A percentile compares a stretch with the other conserved stretches of the same genome.
Conservation (phyloP, 1,139 yeast genomes). For the Hyphopichia burtonii region DNA sequence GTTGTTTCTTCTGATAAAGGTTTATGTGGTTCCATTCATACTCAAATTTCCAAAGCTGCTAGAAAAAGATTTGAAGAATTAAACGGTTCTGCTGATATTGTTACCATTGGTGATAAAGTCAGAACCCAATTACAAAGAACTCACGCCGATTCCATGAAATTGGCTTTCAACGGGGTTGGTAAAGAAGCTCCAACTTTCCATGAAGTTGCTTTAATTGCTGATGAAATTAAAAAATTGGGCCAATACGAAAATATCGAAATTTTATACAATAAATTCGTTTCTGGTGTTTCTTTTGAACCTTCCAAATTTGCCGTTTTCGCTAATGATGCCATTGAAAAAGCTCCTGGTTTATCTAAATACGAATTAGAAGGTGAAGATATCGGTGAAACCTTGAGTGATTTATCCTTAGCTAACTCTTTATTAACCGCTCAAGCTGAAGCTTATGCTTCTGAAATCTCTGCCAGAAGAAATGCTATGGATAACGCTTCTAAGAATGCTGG, state of each 20-base stretch:
- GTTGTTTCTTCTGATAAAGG: constrained; percentile 98
- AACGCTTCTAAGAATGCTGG: constrained; percentile 99
- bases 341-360: constrained; percentile 85
- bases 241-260: constrained; percentile 77
- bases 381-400: constrained; percentile 69
- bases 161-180: constrained; percentile 88
- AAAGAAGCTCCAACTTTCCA: constrained; percentile 93
- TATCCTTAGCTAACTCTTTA: constrained; percentile 86
- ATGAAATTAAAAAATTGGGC: constrained; percentile 70
- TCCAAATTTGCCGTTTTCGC: constrained; percentile 65
- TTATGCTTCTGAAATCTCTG: constrained; percentile 96
- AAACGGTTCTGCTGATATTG: constrained; percentile 72
- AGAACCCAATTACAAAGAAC: constrained; percentile 88
- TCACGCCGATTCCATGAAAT: constrained; percentile 62
- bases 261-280: constrained; percentile 81
- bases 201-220: constrained; percentile 88
- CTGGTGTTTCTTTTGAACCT: constrained; percentile 92
- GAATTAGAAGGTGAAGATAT: constrained; percentile 77
- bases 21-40: constrained; percentile 96
- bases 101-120: constrained; percentile 91
- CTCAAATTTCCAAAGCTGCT: constrained; percentile 88
- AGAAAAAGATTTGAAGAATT: constrained; percentile 61
- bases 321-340: constrained; percentile 70
- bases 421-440: constrained; percentile 96
- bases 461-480: constrained; percentile 99